Percentiles rank a stretch among this genome's conserved stretches.
These are phyloP conservation scores for Trichomonascaceae sp. DNA, from an alignment of 1,139 yeast species.

Conservation along the genomic window DNA sequence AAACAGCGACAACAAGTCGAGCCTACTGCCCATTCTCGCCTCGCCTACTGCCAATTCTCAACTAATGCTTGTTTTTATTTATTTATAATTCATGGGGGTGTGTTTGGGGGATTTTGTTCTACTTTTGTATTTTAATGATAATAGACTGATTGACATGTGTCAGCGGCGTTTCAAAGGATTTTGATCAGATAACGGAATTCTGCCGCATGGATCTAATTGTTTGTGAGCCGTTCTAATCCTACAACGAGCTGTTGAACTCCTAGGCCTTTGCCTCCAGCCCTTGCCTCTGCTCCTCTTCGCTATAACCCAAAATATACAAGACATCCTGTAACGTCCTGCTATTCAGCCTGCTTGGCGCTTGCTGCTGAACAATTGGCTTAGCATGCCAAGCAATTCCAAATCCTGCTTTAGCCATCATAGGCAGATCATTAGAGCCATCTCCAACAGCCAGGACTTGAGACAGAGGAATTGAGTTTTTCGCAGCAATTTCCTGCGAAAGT, in stretches of 20 bases:
- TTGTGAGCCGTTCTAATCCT: no score
- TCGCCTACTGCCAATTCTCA: not conserved
- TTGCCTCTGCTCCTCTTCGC: conserved; percentile 43
- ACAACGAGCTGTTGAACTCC: no score
- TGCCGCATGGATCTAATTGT: no score
- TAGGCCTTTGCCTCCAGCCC: no score
- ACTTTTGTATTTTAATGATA: not conserved
- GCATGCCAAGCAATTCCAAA: conserved; percentile 98
- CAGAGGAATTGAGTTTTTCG: conserved; percentile 52
- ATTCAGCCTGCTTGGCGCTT: conserved; percentile 79
- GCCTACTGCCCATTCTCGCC: no score
- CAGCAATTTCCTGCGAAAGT: conserved; percentile 61
- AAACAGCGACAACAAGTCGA: no score
- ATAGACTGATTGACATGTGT: not conserved
- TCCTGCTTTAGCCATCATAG: conserved; percentile 90
- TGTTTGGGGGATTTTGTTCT: not conserved
- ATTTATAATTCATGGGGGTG: not conserved
- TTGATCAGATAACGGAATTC: no score
- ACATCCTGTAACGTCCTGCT: conserved; percentile 63
- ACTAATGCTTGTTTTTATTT: not conserved
- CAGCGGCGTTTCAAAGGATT: no score
- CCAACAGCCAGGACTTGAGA: conserved; percentile 72
- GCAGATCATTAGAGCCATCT: conserved; percentile 94
- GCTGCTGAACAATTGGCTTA: conserved; percentile 76
- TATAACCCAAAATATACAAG: conserved; percentile 74